phyloP scores from a whole-genome alignment of 2,329 filamentous ascomycete genomes.

The Colletotrichum filicis region DNA sequence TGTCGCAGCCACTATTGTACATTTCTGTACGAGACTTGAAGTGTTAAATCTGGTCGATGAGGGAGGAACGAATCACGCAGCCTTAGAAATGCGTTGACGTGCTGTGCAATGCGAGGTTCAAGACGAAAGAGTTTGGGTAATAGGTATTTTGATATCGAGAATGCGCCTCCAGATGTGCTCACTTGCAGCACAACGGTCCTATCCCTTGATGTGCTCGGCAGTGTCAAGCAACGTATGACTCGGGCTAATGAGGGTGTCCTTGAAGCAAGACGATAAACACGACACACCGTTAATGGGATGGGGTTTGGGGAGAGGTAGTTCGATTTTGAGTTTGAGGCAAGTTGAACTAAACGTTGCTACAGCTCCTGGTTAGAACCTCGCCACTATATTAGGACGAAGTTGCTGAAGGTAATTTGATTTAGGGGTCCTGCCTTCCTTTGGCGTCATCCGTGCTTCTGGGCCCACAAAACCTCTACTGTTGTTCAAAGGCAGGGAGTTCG shows the following conservation, averaged over 20 bases:
- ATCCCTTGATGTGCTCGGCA: not conserved
- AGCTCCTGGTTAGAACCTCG: not conserved
- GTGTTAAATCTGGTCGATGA: not conserved
- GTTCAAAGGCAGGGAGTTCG: not conserved
- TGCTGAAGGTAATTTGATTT: not conserved
- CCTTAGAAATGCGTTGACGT: not conserved
- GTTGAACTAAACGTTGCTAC: not conserved
- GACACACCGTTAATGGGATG: not conserved
- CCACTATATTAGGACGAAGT: not conserved
- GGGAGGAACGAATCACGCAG: not conserved
- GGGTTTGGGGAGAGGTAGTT: not conserved
- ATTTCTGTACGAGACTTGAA: not conserved
- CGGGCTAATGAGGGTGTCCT: not conserved
- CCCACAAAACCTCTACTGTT: not conserved
- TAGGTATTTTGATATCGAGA: not conserved
- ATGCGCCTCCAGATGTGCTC: not conserved
- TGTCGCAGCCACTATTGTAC: not conserved
- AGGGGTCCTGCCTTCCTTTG: not conserved
- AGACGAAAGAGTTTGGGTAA: not conserved
- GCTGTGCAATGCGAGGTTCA: not conserved
- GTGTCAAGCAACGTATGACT: not conserved
- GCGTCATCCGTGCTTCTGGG: not conserved
- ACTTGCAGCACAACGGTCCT: not conserved
- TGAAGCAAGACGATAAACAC: not conserved
- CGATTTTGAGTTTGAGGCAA: not conserved